Evolutionary conservation across 192 early-diverging fungal genomes (phyloP), one percentile per base, ranked within the genome.

Genomic region (Coemansia sp.): DNA sequence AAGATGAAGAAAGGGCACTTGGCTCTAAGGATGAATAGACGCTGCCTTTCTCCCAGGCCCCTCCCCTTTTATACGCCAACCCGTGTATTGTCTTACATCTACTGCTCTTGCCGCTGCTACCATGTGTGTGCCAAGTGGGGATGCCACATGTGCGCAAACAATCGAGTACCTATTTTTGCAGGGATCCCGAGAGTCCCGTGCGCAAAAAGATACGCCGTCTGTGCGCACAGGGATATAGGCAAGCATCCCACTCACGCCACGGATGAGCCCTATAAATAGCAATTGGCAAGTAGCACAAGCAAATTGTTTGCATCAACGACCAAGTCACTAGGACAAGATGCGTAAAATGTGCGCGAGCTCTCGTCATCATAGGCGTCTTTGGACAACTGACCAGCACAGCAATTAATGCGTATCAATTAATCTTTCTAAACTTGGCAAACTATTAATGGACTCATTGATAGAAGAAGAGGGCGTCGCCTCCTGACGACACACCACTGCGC

Each of bases 91-190:
- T 48, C 46, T 48, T 48, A 42, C 39, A 42, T 42, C 39, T 42
- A 48, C 46, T 48, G 19, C 19, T 48, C 19, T 48, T 48, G 51
- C 48, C 7, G 19, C 48, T 8, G 48, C n/a, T 19, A 53, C 51
- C 51, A 53, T 27, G 51, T 27, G 51, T 53, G 51, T 53, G 50
- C 23, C 23, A 45, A 12, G 42, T 45, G 42, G 42, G 42, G 42
- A 12, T 45, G 42, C 31, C 51, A 29, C 55, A 58, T 58, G 55
- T 34, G 55, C 55, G 1, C 25, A 31, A 29, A 55, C 51, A 55
- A 55, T 55, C 29, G 55, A 58, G 15, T 58, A 32, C 55, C 55
- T 58, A 58, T 58, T 58, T 58, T 58, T 58, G 15, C 55, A 34
- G 31, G 15, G 55, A 58, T 58, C 29, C 29, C 31, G 55, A 34